Evolutionary conservation across 441 rosid genomes (phyloP).

Genomic region (Omphalea diandra): DNA sequence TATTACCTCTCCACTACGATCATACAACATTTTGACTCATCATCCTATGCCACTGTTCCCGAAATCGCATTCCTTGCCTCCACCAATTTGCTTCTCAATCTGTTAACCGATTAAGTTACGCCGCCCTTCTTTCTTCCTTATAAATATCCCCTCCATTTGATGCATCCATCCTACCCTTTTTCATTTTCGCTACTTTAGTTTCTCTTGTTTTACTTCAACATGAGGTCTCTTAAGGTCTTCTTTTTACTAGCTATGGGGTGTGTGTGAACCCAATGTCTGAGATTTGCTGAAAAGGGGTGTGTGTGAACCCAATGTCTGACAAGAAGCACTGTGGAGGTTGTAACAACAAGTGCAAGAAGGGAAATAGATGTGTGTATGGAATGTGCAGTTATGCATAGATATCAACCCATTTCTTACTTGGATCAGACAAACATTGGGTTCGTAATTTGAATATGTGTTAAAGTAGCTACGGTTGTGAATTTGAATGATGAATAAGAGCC

Average conservation of each 20-base stretch:
- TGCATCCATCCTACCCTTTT: background rate
- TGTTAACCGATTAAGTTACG: too few species aligned
- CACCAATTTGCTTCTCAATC: too few species aligned
- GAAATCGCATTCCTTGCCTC: background rate
- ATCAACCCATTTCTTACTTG: too few species aligned
- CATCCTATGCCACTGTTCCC: background rate
- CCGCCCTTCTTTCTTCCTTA: slow-evolving; percentile 16
- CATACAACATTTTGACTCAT: background rate
- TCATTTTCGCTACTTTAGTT: background rate
- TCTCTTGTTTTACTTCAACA: slow-evolving; percentile 8
- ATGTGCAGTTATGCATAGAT: too few species aligned
- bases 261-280: slow-evolving; percentile 31
- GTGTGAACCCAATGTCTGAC: slow-evolving; percentile 27
- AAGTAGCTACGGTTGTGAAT: too few species aligned
- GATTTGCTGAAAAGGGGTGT: slow-evolving; percentile 32
- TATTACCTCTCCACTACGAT: slow-evolving; percentile 45
- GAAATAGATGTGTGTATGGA: too few species aligned
- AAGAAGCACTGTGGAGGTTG: slow-evolving; percentile 30
- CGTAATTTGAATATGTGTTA: too few species aligned
- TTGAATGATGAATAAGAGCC: too few species aligned
- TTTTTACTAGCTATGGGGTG: slow-evolving; percentile 24
- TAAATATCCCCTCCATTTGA: slow-evolving; percentile 10
- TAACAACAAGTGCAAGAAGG: slow-evolving; percentile 28
- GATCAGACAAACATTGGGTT: too few species aligned
- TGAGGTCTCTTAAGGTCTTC: slow-evolving; percentile 40